Percentiles rank a stretch among this genome's conserved stretches.
Conservation (phyloP, 2,329 filamentous ascomycete genomes). For the Calonectria ilicicola region DNA sequence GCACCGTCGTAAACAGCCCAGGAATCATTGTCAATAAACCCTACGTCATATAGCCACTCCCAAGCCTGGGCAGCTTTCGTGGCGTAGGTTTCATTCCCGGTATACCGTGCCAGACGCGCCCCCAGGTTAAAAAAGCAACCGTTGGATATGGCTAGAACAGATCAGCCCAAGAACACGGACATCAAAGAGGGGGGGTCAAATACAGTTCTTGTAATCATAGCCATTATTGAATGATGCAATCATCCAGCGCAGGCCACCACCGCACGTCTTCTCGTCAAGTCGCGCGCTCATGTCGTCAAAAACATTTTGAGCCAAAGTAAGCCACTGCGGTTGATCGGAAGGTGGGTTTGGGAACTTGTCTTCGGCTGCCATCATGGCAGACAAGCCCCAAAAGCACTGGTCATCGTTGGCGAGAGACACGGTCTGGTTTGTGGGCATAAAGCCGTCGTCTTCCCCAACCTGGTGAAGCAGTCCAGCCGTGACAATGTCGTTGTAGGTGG, state of each 20-base stretch:
- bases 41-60: background rate
- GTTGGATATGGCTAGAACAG: background rate
- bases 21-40: background rate
- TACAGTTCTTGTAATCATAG: background rate
- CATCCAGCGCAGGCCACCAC: background rate
- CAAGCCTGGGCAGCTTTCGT: background rate
- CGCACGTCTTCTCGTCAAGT: background rate
- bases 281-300: background rate
- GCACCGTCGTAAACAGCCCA: background rate
- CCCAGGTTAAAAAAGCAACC: background rate
- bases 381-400: background rate
- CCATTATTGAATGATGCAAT: background rate
- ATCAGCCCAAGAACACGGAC: background rate
- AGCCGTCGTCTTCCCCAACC: background rate
- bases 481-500: background rate
- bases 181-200: no score
- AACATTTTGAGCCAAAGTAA: background rate
- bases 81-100: background rate
- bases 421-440: background rate
- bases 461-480: background rate
- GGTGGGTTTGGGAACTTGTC: slow-evolving; percentile 1
- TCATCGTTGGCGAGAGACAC: background rate
- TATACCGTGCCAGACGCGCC: background rate
- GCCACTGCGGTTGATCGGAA: background rate
- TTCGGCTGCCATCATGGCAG: background rate